These are phyloP conservation scores for Hygrocybe punicea DNA, from an alignment of 768 basidiomycete genomes.

Conservation along the genomic window DNA sequence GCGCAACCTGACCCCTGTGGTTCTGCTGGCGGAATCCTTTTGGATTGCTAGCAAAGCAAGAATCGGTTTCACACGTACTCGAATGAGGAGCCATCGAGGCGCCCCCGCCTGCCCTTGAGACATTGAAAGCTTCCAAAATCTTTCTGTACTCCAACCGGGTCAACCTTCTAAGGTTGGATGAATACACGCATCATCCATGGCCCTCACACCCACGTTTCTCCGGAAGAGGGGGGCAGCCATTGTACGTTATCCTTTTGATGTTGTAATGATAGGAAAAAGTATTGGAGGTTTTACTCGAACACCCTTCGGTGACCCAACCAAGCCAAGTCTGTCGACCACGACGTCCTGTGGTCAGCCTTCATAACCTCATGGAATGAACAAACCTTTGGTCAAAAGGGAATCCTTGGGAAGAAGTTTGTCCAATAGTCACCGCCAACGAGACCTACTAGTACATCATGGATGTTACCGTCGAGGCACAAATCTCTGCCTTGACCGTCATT, in stretches of 20 bases:
- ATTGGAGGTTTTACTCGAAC: slow-evolving; percentile 54
- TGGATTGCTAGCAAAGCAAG: too few species aligned
- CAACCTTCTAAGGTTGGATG: slow-evolving; percentile 63
- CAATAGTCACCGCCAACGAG: too few species aligned
- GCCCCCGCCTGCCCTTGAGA: too few species aligned
- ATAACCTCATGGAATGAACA: too few species aligned
- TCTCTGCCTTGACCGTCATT: too few species aligned
- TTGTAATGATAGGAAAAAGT: slow-evolving; percentile 50
- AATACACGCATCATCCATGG: slow-evolving; percentile 75
- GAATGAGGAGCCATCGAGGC: slow-evolving; percentile 46
- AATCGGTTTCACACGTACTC: slow-evolving; percentile 57
- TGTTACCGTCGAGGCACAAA: too few species aligned
- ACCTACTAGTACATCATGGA: too few species aligned
- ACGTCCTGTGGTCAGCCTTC: too few species aligned
- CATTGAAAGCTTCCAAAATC: too few species aligned
- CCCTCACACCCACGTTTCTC: slow-evolving; percentile 64
- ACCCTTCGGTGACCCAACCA: slow-evolving; percentile 51
- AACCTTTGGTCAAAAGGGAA: too few species aligned
- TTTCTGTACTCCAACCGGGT: slow-evolving; percentile 37
- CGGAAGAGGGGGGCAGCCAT: slow-evolving; percentile 66
- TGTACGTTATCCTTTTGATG: slow-evolving; percentile 37
- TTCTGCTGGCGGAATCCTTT: slow-evolving; percentile 40
- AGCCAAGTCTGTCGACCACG: too few species aligned
- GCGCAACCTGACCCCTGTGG: slow-evolving; percentile 37
- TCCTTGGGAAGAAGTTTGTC: too few species aligned